These are phyloP conservation scores for Podaxis mareebaensis DNA, from an alignment of 768 basidiomycete genomes.

Conservation along the genomic window DNA sequence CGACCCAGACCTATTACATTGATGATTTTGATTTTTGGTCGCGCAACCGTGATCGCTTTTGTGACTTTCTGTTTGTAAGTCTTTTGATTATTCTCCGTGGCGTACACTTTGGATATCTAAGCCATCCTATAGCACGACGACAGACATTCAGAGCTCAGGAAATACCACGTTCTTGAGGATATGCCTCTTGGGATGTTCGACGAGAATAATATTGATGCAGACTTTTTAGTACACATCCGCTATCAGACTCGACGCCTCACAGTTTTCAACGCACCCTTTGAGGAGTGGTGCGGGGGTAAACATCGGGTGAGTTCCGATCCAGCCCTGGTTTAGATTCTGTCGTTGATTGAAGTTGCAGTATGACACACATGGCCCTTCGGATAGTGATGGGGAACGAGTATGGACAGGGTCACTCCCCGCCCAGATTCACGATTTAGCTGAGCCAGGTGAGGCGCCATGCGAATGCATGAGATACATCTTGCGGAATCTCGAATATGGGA, in stretches of 20 bases:
- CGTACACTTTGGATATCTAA: neutral
- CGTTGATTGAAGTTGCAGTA: too few species aligned
- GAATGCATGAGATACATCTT: neutral
- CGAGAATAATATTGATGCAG: neutral
- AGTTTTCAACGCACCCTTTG: neutral
- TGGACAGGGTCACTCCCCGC: slow-evolving; percentile 29
- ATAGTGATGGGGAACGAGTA: too few species aligned
- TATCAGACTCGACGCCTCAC: neutral
- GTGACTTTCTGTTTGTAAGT: neutral
- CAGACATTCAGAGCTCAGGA: neutral
- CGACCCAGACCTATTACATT: too few species aligned
- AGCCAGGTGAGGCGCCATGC: neutral
- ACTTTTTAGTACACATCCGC: neutral
- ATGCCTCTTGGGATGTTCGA: neutral
- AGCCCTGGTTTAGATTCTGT: too few species aligned
- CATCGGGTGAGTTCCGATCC: too few species aligned
- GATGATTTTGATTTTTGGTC: too few species aligned
- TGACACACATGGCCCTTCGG: too few species aligned
- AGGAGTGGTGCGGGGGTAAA: too few species aligned
- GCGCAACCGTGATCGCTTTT: too few species aligned
- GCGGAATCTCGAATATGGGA: neutral
- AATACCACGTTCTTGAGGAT: neutral
- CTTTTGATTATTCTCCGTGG: neutral
- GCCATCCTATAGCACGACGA: neutral
- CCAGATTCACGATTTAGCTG: slow-evolving; percentile 31